A percentile compares a stretch with the other conserved stretches of the same genome.
These are phyloP conservation scores for Phytophthora brassicae DNA, from an alignment of 352 stramenopile species.

Conservation along the genomic window DNA sequence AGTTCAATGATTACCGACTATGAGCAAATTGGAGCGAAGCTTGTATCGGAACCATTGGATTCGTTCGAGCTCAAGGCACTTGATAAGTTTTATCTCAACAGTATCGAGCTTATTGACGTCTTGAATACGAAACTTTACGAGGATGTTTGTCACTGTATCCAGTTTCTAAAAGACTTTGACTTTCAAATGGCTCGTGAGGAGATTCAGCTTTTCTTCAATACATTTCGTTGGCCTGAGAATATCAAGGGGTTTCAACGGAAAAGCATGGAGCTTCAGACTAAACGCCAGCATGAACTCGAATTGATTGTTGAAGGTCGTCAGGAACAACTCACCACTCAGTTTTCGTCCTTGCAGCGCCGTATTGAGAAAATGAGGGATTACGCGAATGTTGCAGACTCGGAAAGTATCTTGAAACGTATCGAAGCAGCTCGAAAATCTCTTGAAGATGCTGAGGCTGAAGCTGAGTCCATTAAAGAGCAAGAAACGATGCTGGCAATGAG, in stretches of 20 bases:
- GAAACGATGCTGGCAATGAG: conserved; percentile 86
- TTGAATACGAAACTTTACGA: conserved; percentile 80
- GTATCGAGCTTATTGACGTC: conserved; percentile 67
- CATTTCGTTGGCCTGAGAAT: conserved; percentile 90
- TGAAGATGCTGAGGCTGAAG: conserved; percentile 79
- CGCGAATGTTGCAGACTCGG: conserved; percentile 75
- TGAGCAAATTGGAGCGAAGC: conserved; percentile 84
- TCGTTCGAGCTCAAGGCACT: conserved; percentile 90
- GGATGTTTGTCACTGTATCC: conserved; percentile 73
- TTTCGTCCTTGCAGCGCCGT: conserved; percentile 74
- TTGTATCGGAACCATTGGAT: conserved; percentile 88
- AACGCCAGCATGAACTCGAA: conserved; percentile 89
- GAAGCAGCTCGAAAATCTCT: conserved; percentile 76
- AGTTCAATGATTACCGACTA: conserved; percentile 82
- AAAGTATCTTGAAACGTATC: conserved; percentile 83
- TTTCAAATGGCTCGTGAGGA: conserved; percentile 88
- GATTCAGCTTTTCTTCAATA: conserved; percentile 89
- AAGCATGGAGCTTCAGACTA: conserved; percentile 90
- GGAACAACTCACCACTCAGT: conserved; percentile 84
- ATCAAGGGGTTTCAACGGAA: conserved; percentile 91
- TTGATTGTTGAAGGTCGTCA: conserved; percentile 88
- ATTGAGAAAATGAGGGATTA: conserved; percentile 92
- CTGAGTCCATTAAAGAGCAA: conserved; percentile 86
- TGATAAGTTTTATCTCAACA: conserved; percentile 82
- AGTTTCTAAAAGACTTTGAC: conserved; percentile 90